phyloP scores from a whole-genome alignment of 768 basidiomycete genomes.

The Glaciozyma antarctica region DNA sequence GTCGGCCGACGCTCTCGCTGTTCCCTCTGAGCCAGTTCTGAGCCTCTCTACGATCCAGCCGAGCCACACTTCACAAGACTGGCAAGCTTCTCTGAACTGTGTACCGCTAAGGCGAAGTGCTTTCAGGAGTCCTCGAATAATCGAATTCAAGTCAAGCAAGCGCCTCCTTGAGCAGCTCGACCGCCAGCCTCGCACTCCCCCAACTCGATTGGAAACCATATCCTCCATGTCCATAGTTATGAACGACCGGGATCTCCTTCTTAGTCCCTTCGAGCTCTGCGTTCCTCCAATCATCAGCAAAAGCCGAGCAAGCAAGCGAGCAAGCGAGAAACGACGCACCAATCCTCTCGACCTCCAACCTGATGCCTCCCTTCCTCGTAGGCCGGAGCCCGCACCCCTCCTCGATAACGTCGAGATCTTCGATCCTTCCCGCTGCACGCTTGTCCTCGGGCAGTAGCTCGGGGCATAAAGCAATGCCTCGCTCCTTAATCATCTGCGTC shows the following conservation, averaged over 20 bases:
- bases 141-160: background rate
- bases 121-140: too few species aligned
- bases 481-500: slow-evolving; percentile 16
- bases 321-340: slow-evolving; percentile 7
- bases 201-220: slow-evolving; percentile 58
- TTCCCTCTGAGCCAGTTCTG: too few species aligned
- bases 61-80: too few species aligned
- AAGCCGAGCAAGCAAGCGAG: background rate
- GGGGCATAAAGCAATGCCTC: slow-evolving; percentile 20
- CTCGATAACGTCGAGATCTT: slow-evolving; percentile 44
- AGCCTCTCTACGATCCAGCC: too few species aligned
- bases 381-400: slow-evolving; percentile 58
- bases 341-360: slow-evolving; percentile 49
- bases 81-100: too few species aligned
- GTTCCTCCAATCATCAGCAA: slow-evolving; percentile 2
- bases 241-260: slow-evolving; percentile 47
- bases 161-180: slow-evolving; percentile 38
- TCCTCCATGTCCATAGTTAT: slow-evolving; percentile 62
- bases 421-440: slow-evolving; percentile 31
- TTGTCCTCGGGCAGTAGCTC: slow-evolving; percentile 24
- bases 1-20: too few species aligned
- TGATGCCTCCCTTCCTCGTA: slow-evolving; percentile 56
- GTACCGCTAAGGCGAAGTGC: too few species aligned
- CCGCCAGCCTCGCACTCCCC: slow-evolving; percentile 52
- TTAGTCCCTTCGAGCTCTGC: slow-evolving; percentile 1